Conservation (phyloP, 1,284 basidiomycete genomes). For the Microbotryum saponariae region DNA sequence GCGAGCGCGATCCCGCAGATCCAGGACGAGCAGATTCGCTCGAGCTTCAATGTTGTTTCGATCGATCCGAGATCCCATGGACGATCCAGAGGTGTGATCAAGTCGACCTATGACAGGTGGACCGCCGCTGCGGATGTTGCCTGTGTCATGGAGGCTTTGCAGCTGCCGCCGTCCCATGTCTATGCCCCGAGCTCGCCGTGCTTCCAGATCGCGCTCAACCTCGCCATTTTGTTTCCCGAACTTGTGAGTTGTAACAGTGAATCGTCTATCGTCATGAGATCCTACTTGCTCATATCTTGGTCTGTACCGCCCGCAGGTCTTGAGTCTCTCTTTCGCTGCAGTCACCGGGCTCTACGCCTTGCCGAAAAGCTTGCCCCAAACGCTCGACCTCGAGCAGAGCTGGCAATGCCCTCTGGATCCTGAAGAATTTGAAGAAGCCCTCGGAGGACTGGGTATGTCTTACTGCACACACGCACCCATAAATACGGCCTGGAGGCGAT, state of each 20-base stretch:
- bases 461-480: too few relatives aligned
- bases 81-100: neutral
- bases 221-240: conserved; percentile 11
- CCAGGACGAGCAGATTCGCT: neutral
- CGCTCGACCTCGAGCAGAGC: too few relatives aligned
- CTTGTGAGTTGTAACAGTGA: neutral
- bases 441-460: too few relatives aligned
- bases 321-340: neutral
- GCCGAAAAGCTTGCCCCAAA: too few relatives aligned
- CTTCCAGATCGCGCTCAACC: conserved; percentile 9
- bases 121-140: conserved; percentile 17
- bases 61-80: conserved; percentile 12
- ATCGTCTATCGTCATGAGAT: neutral
- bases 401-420: too few relatives aligned
- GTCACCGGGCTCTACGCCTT: too few relatives aligned
- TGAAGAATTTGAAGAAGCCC: too few relatives aligned
- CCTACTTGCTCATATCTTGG: neutral
- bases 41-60: conserved; percentile 9
- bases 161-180: conserved; percentile 1
- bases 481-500: too few relatives aligned
- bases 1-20: conserved; percentile 2
- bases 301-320: neutral
- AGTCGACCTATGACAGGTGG: conserved; percentile 5
- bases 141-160: conserved; percentile 13
- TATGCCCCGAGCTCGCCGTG: conserved; percentile 10